These are phyloP conservation scores for Botryotinia calthae DNA, from an alignment of 2,329 filamentous ascomycete genomes.

Conservation along the genomic window DNA sequence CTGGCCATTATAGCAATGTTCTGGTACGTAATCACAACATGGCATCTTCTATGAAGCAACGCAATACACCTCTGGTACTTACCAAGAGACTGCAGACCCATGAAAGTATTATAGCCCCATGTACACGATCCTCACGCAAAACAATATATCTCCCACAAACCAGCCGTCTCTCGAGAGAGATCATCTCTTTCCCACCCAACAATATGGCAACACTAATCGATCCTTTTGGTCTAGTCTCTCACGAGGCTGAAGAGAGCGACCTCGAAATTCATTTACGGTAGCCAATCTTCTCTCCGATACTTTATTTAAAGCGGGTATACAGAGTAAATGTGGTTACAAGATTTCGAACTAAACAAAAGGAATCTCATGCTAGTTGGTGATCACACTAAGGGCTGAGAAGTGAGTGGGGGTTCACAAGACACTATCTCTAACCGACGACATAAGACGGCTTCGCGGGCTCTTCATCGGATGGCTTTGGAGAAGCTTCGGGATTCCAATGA, in stretches of 20 bases:
- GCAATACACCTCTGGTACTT: neutral
- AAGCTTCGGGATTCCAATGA: constrained; percentile 4
- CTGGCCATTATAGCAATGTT: neutral
- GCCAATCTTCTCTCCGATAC: constrained; percentile 18
- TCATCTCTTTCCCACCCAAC: neutral
- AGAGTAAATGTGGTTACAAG: constrained; percentile 4
- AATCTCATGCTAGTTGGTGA: constrained; percentile 19
- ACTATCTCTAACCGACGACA: constrained; percentile 16
- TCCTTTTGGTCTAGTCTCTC: neutral
- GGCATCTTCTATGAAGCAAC: constrained; percentile 8
- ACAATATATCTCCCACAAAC: constrained; percentile 18
- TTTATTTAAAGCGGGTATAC: constrained; percentile 28
- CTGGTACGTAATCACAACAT: constrained; percentile 15
- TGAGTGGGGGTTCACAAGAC: constrained; percentile 24
- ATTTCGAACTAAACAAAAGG: constrained; percentile 17
- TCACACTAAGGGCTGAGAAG: constrained; percentile 16
- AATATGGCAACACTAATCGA: neutral
- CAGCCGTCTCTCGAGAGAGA: neutral
- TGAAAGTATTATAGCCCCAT: constrained; percentile 1
- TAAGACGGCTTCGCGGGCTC: constrained; percentile 2
- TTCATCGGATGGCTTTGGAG: constrained; percentile 10
- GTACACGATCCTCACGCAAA: constrained; percentile 1
- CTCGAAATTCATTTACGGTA: neutral
- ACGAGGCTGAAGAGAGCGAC: constrained; percentile 1
- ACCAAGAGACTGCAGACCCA: neutral